phyloP scores from a whole-genome alignment of 768 basidiomycete species.

The Termitomyces sp. region DNA sequence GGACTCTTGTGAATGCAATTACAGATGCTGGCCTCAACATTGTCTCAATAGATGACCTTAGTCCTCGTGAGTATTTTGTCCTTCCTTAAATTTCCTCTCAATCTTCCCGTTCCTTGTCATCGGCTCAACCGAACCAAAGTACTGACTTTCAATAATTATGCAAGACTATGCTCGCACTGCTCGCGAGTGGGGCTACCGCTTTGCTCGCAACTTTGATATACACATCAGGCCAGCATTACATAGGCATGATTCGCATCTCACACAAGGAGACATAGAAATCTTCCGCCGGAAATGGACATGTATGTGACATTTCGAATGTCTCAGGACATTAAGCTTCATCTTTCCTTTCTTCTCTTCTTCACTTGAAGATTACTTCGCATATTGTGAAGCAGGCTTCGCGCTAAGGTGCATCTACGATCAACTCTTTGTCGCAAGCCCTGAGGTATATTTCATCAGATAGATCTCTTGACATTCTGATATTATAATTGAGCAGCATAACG shows the following conservation, averaged over 20 bases:
- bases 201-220: conserved; percentile 4
- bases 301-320: background rate
- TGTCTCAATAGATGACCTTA: conserved; percentile 6
- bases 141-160: background rate
- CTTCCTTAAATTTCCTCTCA: too few species aligned
- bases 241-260: background rate
- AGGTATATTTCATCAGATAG: background rate
- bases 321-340: too few species aligned
- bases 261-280: conserved; percentile 1
- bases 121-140: too few species aligned
- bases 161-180: conserved; percentile 9
- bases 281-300: conserved; percentile 9
- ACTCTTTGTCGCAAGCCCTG: conserved; percentile 1
- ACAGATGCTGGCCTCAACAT: conserved; percentile 6
- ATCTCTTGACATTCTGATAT: too few species aligned
- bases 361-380: conserved; percentile 5
- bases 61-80: conserved; percentile 4
- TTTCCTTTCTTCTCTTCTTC: background rate
- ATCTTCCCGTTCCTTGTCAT: too few species aligned
- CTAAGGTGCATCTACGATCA: conserved; percentile 8
- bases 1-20: conserved; percentile 4
- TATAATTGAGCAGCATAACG: background rate
- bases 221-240: conserved; percentile 6
- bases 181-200: conserved; percentile 9
- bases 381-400: conserved; percentile 7